Evolutionary conservation across 2,329 filamentous ascomycete species (phyloP), one percentile per base, ranked within the genome.

Genomic region (Alternaria metachromatica): DNA sequence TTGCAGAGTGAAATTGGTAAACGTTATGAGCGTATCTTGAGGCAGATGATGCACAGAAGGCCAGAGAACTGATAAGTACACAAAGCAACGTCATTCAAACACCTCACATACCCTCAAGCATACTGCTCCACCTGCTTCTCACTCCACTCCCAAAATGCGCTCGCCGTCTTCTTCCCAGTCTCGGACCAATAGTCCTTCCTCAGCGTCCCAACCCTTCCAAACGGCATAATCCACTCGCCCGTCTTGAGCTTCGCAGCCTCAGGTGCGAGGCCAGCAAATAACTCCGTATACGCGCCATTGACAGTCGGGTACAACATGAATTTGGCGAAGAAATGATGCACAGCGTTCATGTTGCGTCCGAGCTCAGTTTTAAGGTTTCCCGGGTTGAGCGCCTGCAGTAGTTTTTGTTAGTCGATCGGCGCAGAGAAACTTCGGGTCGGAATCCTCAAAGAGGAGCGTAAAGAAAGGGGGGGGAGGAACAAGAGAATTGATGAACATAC

Each of bases 121-220:
- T 65, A 74, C 44, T 48, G 59, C 53, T 58, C 55, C 18, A 72
- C 67, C 62, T 74, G 65, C 55, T 81, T 76, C 59, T 84, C 83
- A 25, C 75, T 78, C 82, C 82, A 85, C 8, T 82, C 76, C 82
- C 82, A 85, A 59, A 85, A 83, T 53, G 77, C 73, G 46, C 74
- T 65, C 3, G 77, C 80, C 43, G 78, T 73, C 1, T 78, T 81
- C 5, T 72, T 58, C 2, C 67, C 61, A 63, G 4, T 75, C 77
- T 8, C 74, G 3, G 73, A 66, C 5, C 71, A 71, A 12, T 82
- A 41, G 57, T 75, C 72, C 9, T 63, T 56, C 11, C 69, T 60
- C 18, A 74, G 28, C 20, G 30, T 3, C 9, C 50, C 33, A 4
- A 70, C 56, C 12, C 81, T 72, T 9, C 85, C 85, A 82, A 84